Percentiles rank a stretch among this genome's conserved stretches.
Conservation (phyloP, 23 red algal genomes). For the Gracilaria caudata region DNA sequence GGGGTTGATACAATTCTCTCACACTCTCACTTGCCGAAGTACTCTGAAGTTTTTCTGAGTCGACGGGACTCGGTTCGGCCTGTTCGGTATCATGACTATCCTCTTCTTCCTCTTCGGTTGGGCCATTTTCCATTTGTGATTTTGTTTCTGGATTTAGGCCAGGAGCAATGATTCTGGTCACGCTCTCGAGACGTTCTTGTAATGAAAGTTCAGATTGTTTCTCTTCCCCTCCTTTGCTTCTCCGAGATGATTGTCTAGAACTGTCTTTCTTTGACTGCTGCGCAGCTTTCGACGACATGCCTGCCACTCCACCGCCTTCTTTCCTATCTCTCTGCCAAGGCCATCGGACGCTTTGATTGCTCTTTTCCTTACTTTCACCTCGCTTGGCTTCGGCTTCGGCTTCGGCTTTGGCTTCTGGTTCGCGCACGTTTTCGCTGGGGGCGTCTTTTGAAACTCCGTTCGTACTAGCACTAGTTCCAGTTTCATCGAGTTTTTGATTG, state of each 20-base stretch:
- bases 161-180: conserved; percentile 39
- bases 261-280: background rate
- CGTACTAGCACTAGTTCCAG: background rate
- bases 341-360: background rate
- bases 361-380: background rate
- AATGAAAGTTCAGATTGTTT: background rate
- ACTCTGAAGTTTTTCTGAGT: background rate
- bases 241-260: background rate
- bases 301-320: background rate
- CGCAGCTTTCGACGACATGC: background rate
- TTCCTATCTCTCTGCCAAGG: conserved; percentile 13
- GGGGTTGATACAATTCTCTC: conserved; percentile 39
- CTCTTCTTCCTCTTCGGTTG: background rate
- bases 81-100: background rate
- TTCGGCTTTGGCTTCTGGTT: background rate
- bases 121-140: background rate
- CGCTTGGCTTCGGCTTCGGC: background rate
- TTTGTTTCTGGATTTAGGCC: conserved; percentile 4
- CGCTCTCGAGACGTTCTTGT: conserved; percentile 26
- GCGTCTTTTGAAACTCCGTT: conserved; percentile 1
- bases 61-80: background rate
- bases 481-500: background rate
- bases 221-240: conserved; percentile 16
- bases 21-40: background rate
- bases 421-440: background rate